A percentile compares a stretch with the other conserved stretches of the same genome.
Conservation (phyloP, 2,329 filamentous ascomycete species). For the Biscogniauxia sp. region DNA sequence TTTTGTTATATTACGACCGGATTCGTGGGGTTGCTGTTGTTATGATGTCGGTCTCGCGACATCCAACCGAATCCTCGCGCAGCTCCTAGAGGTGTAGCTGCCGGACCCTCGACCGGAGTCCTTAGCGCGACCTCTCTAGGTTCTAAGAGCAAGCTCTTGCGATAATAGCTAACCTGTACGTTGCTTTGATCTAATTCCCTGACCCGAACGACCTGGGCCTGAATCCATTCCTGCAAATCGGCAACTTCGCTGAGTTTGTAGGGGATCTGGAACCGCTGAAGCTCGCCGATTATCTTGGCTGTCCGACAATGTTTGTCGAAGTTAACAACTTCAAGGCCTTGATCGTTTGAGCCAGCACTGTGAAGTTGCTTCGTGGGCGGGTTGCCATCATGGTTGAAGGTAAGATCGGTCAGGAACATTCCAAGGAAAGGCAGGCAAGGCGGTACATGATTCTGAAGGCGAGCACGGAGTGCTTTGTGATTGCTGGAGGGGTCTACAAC, state of each 20-base stretch:
- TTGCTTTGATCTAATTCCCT: conserved; percentile 57
- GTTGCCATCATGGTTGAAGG: conserved; percentile 94
- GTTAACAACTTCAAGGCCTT: conserved; percentile 81
- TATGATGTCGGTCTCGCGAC: conserved; percentile 42
- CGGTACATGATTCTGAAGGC: conserved; percentile 80
- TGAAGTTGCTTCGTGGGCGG: conserved; percentile 77
- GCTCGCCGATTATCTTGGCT: conserved; percentile 90
- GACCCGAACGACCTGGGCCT: conserved; percentile 75
- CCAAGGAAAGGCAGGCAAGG: conserved; percentile 95
- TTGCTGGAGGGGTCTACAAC: conserved; percentile 90
- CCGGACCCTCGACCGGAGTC: conserved; percentile 33
- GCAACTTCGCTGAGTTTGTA: conserved; percentile 80
- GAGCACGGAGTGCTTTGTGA: conserved; percentile 79
- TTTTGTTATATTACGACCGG: conserved; percentile 22
- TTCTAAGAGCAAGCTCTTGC: conserved; percentile 81
- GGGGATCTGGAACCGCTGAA: conserved; percentile 94
- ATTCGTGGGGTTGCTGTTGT: conserved; percentile 17
- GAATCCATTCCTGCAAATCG: conserved; percentile 92
- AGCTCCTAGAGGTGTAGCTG: conserved; percentile 24
- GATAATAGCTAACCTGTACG: conserved; percentile 66
- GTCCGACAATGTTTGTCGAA: conserved; percentile 97
- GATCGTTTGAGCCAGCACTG: conserved; percentile 52
- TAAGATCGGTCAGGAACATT: conserved; percentile 93
- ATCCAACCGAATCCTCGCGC: conserved; percentile 48
- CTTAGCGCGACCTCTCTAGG: conserved; percentile 56